phyloP scores from a whole-genome alignment of 2,329 filamentous ascomycete species.

The Nothophaeocryptopus gaeumannii region DNA sequence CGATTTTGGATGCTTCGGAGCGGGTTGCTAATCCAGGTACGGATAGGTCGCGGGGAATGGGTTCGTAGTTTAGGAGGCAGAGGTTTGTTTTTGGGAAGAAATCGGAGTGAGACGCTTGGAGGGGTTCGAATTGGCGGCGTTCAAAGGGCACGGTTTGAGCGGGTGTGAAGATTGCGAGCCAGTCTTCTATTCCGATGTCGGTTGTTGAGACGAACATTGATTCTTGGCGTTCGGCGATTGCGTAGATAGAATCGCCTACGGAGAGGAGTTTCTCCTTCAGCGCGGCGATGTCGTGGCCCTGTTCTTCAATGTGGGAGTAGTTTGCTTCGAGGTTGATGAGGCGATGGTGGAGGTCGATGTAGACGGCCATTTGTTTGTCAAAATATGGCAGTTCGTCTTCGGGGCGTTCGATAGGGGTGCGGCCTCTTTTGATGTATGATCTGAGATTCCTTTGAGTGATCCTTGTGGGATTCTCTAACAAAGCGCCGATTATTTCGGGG shows the following conservation, averaged over 20 bases:
- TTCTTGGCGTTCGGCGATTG: background rate
- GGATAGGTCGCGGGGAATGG: conserved; percentile 42
- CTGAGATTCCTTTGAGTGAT: too few species aligned
- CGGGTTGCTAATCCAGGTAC: conserved; percentile 29
- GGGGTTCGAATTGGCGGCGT: conserved; percentile 66
- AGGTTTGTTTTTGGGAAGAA: conserved; percentile 61
- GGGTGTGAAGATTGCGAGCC: conserved; percentile 21
- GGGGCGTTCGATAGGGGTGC: too few species aligned
- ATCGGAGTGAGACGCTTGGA: conserved; percentile 58
- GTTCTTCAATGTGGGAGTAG: conserved; percentile 24
- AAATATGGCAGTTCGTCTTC: too few species aligned
- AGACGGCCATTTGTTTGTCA: background rate
- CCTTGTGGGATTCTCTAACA: too few species aligned
- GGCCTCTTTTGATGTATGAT: too few species aligned
- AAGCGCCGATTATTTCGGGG: too few species aligned
- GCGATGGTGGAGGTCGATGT: conserved; percentile 21
- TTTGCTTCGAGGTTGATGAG: conserved; percentile 32
- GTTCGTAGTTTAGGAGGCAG: conserved; percentile 65
- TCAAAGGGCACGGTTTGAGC: conserved; percentile 60
- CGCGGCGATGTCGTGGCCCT: conserved; percentile 6
- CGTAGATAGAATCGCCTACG: background rate
- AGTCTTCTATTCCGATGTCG: conserved; percentile 20
- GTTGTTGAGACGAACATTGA: background rate
- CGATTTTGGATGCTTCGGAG: conserved; percentile 22
- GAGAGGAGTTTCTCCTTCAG: conserved; percentile 13